These are phyloP conservation scores for Yamadazyma aaseri DNA, from an alignment of 1,139 yeast genomes.

Conservation along the genomic window DNA sequence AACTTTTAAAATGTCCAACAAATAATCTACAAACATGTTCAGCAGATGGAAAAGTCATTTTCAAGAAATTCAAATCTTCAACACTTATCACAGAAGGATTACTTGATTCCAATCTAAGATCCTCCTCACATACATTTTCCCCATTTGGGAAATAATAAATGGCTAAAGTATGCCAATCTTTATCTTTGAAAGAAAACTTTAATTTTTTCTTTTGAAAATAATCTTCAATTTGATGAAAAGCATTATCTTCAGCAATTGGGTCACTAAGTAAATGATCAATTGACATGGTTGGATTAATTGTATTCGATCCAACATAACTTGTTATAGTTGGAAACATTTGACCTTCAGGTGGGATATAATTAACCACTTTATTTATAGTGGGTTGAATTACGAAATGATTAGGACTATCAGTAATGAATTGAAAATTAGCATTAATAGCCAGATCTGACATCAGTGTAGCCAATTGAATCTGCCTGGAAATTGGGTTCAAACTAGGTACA, in stretches of 20 bases:
- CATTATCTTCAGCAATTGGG: slow-evolving; percentile 3
- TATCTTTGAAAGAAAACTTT: slow-evolving; percentile 1
- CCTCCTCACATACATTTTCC: slow-evolving; percentile 9
- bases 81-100: slow-evolving; percentile 11
- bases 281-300: slow-evolving; percentile 2
- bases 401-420: slow-evolving; percentile 2
- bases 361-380: neutral
- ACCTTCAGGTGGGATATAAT: neutral
- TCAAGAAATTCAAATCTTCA: slow-evolving; percentile 20
- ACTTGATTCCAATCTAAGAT: slow-evolving; percentile 11
- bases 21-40: slow-evolving; percentile 13
- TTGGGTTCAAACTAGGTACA: too few species aligned
- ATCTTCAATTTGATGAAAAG: slow-evolving; percentile 4
- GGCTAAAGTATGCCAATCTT: slow-evolving; percentile 4
- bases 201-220: slow-evolving; percentile 5
- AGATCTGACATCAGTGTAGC: neutral
- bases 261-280: neutral
- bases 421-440: neutral
- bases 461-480: neutral
- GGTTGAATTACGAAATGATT: slow-evolving; percentile 2
- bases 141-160: slow-evolving; percentile 7
- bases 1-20: slow-evolving; percentile 16
- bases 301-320: slow-evolving; percentile 1
- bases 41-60: slow-evolving; percentile 17
- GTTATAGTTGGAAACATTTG: neutral